Evolutionary conservation across 306 rosid genomes (phyloP), one percentile per base, ranked within the genome.

Genomic region (Lupinus albus): DNA sequence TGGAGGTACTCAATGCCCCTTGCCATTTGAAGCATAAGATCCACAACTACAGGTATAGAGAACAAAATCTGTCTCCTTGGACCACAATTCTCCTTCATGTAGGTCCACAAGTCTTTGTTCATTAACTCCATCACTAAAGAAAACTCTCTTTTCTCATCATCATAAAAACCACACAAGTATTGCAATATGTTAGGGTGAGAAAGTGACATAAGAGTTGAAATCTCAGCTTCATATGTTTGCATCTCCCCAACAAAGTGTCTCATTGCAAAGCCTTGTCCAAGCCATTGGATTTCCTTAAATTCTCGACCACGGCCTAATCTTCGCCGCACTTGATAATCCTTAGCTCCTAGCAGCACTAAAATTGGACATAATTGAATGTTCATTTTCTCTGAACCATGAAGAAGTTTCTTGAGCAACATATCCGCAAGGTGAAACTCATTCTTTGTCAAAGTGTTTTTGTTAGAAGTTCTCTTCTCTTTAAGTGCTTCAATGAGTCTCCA

Each of bases 1-100:
- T 94, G 97, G 5, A 94, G 91, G 30, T 88, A 84, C 55, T 88
- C 95, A 77, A 91, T 85, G 47, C 96, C 97, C 75, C 97, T 82
- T 0, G 97, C 95, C 65, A 94, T 88, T 67, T 94, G 99, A 76
- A 94, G 96, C 97, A 94, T 90, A 66, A 94, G 77, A 81, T 94
- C 99, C 57, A 86, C 91, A 50, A 84, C 76, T 20, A 86, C 95
- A 2, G 91, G 84, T 16, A 88, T 71, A 12, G 99, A 80, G 74
- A 90, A 85, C 72, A 90, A 32, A 70, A 84, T 53, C 80, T 72
- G 85, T 53, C 96, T 85, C 87, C 96, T 88, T 1, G 87, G 83
- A 21, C 97, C 87, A 18, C 67, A 70, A 11, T 84, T 91, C 71
- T 94, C 99, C 73, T 77, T 94, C 91, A 91, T 78, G 70, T 85